Evolutionary conservation across 1,284 basidiomycete genomes (phyloP).

Genomic region (Malassezia japonica): DNA sequence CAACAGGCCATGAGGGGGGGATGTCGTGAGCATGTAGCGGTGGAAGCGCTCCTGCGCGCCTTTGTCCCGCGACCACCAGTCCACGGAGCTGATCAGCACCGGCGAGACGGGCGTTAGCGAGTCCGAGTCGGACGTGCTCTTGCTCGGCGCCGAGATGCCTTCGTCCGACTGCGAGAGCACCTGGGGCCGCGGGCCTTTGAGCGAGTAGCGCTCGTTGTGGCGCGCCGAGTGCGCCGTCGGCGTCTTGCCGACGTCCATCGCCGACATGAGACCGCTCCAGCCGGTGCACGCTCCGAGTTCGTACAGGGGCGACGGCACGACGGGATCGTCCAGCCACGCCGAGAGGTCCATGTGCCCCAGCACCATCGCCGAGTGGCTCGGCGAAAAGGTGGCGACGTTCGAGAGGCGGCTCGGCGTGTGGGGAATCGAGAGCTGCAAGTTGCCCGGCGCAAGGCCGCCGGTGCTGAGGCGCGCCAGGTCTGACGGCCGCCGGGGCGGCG

Average conservation of each 20-base stretch:
- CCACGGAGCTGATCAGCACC: slow-evolving; percentile 6
- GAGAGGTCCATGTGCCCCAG: slow-evolving; percentile 25
- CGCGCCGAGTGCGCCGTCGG: slow-evolving; percentile 2
- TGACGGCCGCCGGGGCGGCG: neutral
- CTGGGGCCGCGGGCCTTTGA: neutral
- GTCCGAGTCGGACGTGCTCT: neutral
- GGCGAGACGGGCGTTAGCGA: neutral
- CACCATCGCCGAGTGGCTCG: neutral
- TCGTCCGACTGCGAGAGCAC: neutral
- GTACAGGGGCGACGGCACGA: slow-evolving; percentile 43
- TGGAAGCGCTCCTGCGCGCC: slow-evolving; percentile 12
- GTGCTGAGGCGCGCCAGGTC: neutral
- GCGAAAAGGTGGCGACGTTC: slow-evolving; percentile 4
- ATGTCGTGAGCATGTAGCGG: neutral
- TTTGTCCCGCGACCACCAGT: slow-evolving; percentile 3
- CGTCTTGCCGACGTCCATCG: slow-evolving; percentile 6
- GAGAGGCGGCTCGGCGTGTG: slow-evolving; percentile 1
- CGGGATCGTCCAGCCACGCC: slow-evolving; percentile 43
- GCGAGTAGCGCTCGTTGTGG: neutral
- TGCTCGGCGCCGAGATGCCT: too few relatives aligned
- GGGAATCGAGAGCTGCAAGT: neutral
- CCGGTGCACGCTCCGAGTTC: slow-evolving; percentile 33
- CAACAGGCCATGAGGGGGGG: neutral
- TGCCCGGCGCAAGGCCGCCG: neutral
- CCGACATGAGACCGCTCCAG: slow-evolving; percentile 10